Conservation (phyloP, 2,329 filamentous ascomycete species). For the Calonectria naviculata region DNA sequence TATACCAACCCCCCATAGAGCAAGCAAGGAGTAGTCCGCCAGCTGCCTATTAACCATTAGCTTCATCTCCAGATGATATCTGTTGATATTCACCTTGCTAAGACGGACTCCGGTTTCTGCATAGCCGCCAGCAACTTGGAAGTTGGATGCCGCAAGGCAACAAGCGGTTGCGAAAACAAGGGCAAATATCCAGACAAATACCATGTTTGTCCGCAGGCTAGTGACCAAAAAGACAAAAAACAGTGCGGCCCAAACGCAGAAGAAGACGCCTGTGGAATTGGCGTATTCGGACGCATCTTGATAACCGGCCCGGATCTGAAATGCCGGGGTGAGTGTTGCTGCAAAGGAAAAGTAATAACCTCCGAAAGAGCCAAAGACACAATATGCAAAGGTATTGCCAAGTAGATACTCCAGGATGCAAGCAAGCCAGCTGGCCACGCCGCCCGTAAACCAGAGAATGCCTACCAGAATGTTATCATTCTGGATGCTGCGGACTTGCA, state of each 20-base stretch:
- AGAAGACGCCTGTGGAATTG: not conserved
- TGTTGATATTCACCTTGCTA: not conserved
- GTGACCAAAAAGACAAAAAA: not conserved
- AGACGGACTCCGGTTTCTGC: not conserved
- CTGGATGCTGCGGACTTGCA: not conserved
- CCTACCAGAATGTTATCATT: not conserved
- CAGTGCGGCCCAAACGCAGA: not conserved
- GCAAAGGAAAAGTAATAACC: not conserved
- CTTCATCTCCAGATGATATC: not conserved
- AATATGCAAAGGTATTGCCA: not conserved
- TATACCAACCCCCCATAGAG: not conserved
- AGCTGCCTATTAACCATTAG: not conserved
- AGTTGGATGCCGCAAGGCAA: not conserved
- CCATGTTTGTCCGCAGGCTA: not conserved
- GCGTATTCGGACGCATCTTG: not conserved
- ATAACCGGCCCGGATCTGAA: not conserved
- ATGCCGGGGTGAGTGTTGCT: not conserved
- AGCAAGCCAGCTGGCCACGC: not conserved
- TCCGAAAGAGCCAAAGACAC: not conserved
- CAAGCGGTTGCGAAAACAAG: not conserved
- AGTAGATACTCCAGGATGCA: not conserved
- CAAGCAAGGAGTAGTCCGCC: not conserved
- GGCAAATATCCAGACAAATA: not conserved
- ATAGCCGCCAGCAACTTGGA: not conserved
- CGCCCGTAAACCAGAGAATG: not conserved